Conservation (phyloP, 768 basidiomycete species). For the Cubamyces sp. region DNA sequence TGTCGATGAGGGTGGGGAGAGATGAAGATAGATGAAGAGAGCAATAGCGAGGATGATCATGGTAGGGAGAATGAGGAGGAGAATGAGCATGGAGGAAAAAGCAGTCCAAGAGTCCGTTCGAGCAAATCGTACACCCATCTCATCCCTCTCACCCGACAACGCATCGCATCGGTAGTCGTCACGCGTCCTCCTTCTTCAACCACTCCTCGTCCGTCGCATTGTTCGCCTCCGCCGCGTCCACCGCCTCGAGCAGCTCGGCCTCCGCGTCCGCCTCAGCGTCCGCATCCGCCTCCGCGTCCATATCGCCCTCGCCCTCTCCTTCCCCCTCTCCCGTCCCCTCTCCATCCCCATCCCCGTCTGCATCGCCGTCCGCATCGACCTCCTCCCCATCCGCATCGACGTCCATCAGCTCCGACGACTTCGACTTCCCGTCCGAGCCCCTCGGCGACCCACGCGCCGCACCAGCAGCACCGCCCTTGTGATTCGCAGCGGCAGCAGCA, state of each 20-base stretch:
- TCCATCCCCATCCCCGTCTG: conserved; percentile 39
- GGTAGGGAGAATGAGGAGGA: no score
- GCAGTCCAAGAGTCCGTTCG: neutral
- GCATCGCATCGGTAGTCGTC: no score
- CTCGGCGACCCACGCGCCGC: conserved; percentile 23
- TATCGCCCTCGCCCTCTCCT: conserved; percentile 35
- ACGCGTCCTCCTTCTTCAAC: conserved; percentile 35
- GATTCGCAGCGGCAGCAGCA: no score
- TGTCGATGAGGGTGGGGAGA: no score
- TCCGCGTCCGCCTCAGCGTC: conserved; percentile 39
- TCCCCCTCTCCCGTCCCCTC: conserved; percentile 46
- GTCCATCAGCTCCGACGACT: conserved; percentile 21
- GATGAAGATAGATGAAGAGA: no score
- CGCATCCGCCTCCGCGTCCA: conserved; percentile 39
- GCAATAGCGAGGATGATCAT: no score
- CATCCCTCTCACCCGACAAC: neutral
- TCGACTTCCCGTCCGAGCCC: conserved; percentile 20
- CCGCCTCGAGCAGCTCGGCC: conserved; percentile 42
- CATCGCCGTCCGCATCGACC: conserved; percentile 19
- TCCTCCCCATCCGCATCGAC: conserved; percentile 24
- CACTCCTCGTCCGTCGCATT: conserved; percentile 32
- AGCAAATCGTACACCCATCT: neutral
- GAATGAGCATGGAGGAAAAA: no score
- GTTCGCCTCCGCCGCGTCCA: conserved; percentile 45
- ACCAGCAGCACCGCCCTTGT: neutral